These are phyloP conservation scores for Xanthoconium stramineum DNA, from an alignment of 768 basidiomycete genomes.

Conservation along the genomic window DNA sequence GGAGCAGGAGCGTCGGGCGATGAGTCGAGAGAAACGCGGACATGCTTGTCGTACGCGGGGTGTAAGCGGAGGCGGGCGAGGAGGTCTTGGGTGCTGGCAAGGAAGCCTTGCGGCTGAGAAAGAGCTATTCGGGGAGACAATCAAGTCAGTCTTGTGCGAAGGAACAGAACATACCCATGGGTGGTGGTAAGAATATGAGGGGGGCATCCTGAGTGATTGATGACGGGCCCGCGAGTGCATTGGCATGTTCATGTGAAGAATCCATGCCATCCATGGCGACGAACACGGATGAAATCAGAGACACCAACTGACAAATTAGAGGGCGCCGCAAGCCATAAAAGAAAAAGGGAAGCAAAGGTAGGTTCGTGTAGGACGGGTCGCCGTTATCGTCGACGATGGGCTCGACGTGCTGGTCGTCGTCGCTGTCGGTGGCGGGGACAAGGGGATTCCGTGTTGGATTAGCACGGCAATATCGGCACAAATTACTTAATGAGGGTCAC, in stretches of 20 bases:
- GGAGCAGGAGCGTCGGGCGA: slow-evolving; percentile 30
- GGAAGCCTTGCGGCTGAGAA: slow-evolving; percentile 40
- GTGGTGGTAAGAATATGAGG: slow-evolving; percentile 29
- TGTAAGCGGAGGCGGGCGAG: slow-evolving; percentile 68
- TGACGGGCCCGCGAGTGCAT: slow-evolving; percentile 67
- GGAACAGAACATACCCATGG: slow-evolving; percentile 28
- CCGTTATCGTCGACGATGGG: slow-evolving; percentile 31
- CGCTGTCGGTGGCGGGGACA: slow-evolving; percentile 35
- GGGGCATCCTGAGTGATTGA: slow-evolving; percentile 24
- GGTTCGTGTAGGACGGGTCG: slow-evolving; percentile 1
- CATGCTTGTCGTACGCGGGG: slow-evolving; percentile 78
- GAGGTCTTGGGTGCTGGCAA: slow-evolving; percentile 77
- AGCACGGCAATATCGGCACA: slow-evolving; percentile 24
- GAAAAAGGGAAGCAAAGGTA: neutral
- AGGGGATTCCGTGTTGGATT: slow-evolving; percentile 35
- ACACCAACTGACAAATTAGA: slow-evolving; percentile 13
- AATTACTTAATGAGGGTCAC: slow-evolving; percentile 33
- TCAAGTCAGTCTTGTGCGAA: slow-evolving; percentile 8
- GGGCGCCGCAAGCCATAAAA: slow-evolving; percentile 18
- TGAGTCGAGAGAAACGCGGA: slow-evolving; percentile 46
- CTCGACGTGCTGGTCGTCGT: slow-evolving; percentile 28
- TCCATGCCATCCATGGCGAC: slow-evolving; percentile 31
- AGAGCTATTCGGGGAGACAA: slow-evolving; percentile 21
- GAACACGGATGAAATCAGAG: slow-evolving; percentile 24
- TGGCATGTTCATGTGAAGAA: slow-evolving; percentile 33